Base-by-base conservation (phyloP, 805 yeast genomes). In the Komagataella pseudopastoris region DNA sequence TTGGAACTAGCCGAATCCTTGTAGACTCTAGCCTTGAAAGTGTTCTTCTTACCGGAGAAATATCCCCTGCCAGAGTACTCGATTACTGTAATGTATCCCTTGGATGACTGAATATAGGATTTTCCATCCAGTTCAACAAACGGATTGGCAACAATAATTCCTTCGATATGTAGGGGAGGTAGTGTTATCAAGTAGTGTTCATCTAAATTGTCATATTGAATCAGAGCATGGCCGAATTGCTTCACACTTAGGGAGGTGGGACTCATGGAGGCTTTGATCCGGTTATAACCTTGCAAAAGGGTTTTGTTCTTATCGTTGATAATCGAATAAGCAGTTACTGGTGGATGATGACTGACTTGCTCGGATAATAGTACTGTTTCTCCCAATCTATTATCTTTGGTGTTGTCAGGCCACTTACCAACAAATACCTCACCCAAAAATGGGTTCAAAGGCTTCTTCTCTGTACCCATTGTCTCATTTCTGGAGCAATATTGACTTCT, bases 301-400 rank as follows among this genome's bases (percentile, higher is more conserved):
- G 84, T 83, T 39, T 82, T 75, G 64, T 83, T 75, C 60, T 80
- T 78, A 55, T 81, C 85, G 64, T 89, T 89, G 61, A 78, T 70
- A 52, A 93, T 77, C 46, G 89, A 78, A 64, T 89, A 93, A 6
- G 93, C 97, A n/a, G 98, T 90, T 43, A 86, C 83, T 23, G 99
- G 98, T 16, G 99, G 99, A 66, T 93, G 99, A 69, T 93, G 99
- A 55, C 90, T 82, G 12, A 93, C 97, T 69, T 93, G 99, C 68
- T 93, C 99, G 56, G 90, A 80, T 51, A 88, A 62, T 49, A 91
- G 71, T 10, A 80, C 68, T 23, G 96, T 86, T 55, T 87, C 95
- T 46, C 96, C 96, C 14, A 78, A 66, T 51, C 69, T 71, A 8
- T 71, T 66, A 46, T 75, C 77, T 14, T 61, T 56, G 23, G 78